Conservation (phyloP, 768 basidiomycete genomes). For the Mycena maculata region DNA sequence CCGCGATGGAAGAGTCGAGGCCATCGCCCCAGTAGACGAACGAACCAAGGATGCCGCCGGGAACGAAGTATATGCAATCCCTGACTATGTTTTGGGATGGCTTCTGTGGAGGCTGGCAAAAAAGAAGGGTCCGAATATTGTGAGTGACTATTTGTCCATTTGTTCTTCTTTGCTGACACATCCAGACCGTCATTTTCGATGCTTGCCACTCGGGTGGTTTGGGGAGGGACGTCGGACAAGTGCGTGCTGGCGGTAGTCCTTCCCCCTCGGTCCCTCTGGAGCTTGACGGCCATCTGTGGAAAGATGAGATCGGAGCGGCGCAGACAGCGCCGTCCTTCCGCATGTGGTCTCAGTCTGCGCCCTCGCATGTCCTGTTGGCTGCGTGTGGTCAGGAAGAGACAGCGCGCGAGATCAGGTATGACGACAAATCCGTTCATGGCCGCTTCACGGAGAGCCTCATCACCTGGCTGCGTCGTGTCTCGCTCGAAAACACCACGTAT, state of each 20-base stretch:
- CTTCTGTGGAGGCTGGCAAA: background rate
- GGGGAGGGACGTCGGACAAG: background rate
- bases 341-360: background rate
- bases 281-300: background rate
- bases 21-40: constrained; percentile 1
- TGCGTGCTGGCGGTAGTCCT: background rate
- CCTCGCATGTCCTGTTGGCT: constrained; percentile 7
- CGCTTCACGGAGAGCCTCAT: constrained; percentile 6
- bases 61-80: constrained; percentile 2
- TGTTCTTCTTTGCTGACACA: background rate
- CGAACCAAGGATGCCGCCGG: background rate
- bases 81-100: constrained; percentile 14
- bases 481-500: background rate
- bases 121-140: constrained; percentile 12
- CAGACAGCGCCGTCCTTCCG: background rate
- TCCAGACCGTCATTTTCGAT: constrained; percentile 7
- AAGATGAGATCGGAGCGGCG: background rate
- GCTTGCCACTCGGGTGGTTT: constrained; percentile 7
- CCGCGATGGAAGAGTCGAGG: background rate
- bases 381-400: constrained; percentile 5
- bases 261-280: background rate
- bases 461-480: background rate
- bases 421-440: background rate
- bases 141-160: background rate
- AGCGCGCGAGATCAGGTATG: background rate